Base-by-base conservation (phyloP, 495 filamentous ascomycete species). In the Aspergillus conjunctus region DNA sequence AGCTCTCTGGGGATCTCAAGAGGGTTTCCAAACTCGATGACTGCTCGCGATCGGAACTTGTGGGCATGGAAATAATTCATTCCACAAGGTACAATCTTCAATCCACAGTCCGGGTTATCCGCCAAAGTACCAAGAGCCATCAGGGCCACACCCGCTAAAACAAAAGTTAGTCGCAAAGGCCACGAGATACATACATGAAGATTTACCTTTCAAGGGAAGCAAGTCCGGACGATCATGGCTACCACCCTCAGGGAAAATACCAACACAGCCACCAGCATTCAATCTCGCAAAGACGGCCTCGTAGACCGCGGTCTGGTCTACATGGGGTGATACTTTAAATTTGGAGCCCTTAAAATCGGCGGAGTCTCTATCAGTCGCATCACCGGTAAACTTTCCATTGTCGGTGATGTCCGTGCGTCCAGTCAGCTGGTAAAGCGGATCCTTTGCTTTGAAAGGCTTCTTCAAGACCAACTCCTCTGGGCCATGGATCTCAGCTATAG, bases 41-140 rank as follows among this genome's bases (percentile, higher is more conserved):
- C 94, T 39, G 95, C 95, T 69, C 94, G 84, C 51, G 94, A 99
- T 17, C 94, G 87, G 75, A 99, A 99, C 71, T 98, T 99, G 77
- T 99, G 94, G 5, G 94, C 90, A 74, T 99, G 94, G 76, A 99
- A 99, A 74, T 99, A 99, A 69, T 99, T 99, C 94, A 98, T 98
- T 60, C 95, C 95, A 51, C 92, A 93, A n/a, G 95, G 95, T n/a
- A 99, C 90, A 66, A 99, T 98, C 72, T 91, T 95, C 63, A 99
- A 71, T n/a, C 89, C 92, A 69, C 89, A 97, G 63, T 95, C 82
- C 4, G 93, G 94, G 50, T 91, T 84, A 43, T 89, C 87, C n/a
- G 90, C 90, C 31, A 99, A 80, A 4, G 95, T 91, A 20, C 93
- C 94, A 50, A 99, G 83, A 21, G 94, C 94, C 93, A 99, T 99